Evolutionary conservation across 768 basidiomycete species (phyloP).

Genomic region (Albatrellus ellisii): DNA sequence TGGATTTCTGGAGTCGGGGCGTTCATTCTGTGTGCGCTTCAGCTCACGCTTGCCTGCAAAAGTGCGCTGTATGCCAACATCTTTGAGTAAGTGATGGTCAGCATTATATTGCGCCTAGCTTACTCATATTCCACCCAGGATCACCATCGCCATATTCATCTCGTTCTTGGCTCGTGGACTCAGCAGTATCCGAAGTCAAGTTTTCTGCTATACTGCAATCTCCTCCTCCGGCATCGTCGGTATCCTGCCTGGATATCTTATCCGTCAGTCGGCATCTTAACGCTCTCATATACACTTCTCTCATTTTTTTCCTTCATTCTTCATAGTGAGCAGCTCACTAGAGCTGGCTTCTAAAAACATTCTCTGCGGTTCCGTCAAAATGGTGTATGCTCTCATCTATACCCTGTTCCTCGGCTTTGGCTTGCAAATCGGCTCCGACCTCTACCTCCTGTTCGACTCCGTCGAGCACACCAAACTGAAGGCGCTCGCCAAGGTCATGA

Average conservation of each 20-base stretch:
- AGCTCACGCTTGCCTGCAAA: conserved; percentile 60
- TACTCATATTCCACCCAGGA: conserved; percentile 31
- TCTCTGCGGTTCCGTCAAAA: conserved; percentile 71
- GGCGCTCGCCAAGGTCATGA: conserved; percentile 36
- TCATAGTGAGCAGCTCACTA: conserved; percentile 62
- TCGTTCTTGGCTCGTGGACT: conserved; percentile 75
- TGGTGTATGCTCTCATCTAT: conserved; percentile 84
- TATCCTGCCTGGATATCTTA: conserved; percentile 82
- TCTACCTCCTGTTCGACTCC: conserved; percentile 61
- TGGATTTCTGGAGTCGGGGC: conserved; percentile 66
- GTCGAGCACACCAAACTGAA: conserved; percentile 38
- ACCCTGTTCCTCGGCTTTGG: conserved; percentile 79
- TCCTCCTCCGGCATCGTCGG: conserved; percentile 81
- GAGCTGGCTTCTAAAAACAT: conserved; percentile 82
- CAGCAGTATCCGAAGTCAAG: conserved; percentile 58
- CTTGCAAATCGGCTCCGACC: conserved; percentile 71
- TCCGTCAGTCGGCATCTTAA: conserved; percentile 33
- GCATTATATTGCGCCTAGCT: neutral
- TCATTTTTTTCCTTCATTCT: conserved; percentile 2
- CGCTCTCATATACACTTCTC: conserved; percentile 5
- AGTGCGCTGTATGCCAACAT: conserved; percentile 81
- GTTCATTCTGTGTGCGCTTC: conserved; percentile 52
- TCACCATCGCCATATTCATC: conserved; percentile 69
- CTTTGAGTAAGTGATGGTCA: conserved; percentile 56
- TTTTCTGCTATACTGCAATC: conserved; percentile 88